Evolutionary conservation across 2,329 filamentous ascomycete genomes (phyloP).

Genomic region (Trichoderma sp.): DNA sequence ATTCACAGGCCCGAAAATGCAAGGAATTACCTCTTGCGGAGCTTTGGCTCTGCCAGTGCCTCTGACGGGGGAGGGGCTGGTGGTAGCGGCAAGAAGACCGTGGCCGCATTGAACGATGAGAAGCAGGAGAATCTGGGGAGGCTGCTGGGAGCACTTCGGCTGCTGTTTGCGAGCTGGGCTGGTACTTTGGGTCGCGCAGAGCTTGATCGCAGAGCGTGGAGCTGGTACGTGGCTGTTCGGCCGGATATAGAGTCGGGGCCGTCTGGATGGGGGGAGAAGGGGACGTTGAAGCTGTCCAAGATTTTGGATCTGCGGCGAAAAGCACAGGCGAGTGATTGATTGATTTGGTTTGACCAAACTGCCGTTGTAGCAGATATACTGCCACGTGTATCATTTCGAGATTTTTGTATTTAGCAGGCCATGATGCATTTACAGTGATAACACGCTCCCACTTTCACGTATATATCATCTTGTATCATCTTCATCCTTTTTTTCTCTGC

Average conservation of each 20-base stretch:
- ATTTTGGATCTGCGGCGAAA: conserved; percentile 63
- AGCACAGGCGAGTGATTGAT: neutral
- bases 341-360: too few relatives aligned
- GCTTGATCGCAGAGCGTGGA: conserved; percentile 76
- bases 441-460: neutral
- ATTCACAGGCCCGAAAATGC: conserved; percentile 76
- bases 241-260: conserved; percentile 76
- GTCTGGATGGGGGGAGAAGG: conserved; percentile 84
- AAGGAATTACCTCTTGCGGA: conserved; percentile 59
- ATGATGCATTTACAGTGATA: neutral
- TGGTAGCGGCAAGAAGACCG: conserved; percentile 52
- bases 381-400: neutral
- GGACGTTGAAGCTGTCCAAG: conserved; percentile 65
- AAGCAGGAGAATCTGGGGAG: conserved; percentile 71
- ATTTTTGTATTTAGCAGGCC: neutral
- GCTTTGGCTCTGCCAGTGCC: conserved; percentile 55
- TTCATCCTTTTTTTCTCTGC: too few relatives aligned
- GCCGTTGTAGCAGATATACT: neutral
- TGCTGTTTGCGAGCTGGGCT: conserved; percentile 76
- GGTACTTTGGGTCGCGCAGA: conserved; percentile 65
- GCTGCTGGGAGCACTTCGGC: conserved; percentile 70
- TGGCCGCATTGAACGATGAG: conserved; percentile 57
- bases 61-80: conserved; percentile 30
- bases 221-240: conserved; percentile 77
- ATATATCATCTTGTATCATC: too few relatives aligned